These are phyloP conservation scores for Coffea canephora DNA, from an alignment of 257 asterid species.

Conservation along the genomic window DNA sequence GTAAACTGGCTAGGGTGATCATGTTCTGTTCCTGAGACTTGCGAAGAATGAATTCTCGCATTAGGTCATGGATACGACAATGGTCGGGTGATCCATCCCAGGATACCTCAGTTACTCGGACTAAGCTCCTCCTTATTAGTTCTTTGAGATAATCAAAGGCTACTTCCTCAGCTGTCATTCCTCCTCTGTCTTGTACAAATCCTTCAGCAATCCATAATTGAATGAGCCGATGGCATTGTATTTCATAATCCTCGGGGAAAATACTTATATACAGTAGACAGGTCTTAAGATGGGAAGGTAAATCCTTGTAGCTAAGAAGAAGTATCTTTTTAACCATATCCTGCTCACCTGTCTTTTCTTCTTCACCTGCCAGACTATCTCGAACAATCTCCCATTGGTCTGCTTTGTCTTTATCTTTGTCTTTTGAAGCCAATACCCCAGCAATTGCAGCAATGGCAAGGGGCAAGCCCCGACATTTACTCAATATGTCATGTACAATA, in stretches of 20 bases:
- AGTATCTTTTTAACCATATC: constrained; percentile 18
- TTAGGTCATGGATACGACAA: constrained; percentile 20
- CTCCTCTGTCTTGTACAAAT: constrained; percentile 14
- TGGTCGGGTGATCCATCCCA: constrained; percentile 15
- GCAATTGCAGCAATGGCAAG: constrained; percentile 23
- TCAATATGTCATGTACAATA: constrained; percentile 5
- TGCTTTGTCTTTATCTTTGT: neutral
- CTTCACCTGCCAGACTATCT: constrained; percentile 12
- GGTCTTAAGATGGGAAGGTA: constrained; percentile 29
- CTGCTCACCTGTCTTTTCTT: constrained; percentile 1
- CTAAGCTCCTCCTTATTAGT: constrained; percentile 24
- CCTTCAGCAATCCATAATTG: constrained; percentile 30
- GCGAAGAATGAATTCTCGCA: constrained; percentile 12
- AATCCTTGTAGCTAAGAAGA: constrained; percentile 22
- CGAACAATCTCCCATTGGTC: constrained; percentile 22
- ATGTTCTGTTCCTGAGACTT: constrained; percentile 18
- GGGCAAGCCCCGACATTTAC: constrained; percentile 29
- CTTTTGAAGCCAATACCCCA: constrained; percentile 24
- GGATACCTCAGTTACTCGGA: constrained; percentile 9
- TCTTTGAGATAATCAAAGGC: constrained; percentile 26
- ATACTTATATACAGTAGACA: constrained; percentile 31
- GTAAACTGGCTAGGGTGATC: neutral
- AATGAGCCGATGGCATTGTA: constrained; percentile 16
- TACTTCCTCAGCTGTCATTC: constrained; percentile 21
- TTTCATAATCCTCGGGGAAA: constrained; percentile 15